Conservation (phyloP, 2,329 filamentous ascomycete species). For the Colletotrichum orbiculare region DNA sequence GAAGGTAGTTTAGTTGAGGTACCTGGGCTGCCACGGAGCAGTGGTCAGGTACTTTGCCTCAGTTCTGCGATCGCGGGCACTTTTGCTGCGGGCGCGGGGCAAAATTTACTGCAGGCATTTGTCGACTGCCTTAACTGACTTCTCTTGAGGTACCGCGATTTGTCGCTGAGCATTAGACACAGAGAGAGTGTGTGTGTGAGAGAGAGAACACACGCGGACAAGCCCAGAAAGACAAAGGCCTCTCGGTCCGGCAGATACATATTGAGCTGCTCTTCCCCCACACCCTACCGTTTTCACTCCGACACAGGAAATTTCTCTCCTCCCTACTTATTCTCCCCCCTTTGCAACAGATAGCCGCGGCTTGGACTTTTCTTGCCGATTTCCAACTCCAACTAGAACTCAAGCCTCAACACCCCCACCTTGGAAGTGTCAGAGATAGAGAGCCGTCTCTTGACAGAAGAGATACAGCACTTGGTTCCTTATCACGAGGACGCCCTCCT, state of each 20-base stretch:
- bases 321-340: conserved; percentile 24
- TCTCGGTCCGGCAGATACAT: conserved; percentile 37
- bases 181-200: too few species aligned
- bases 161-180: too few species aligned
- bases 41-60: conserved; percentile 1
- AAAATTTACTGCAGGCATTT: too few species aligned
- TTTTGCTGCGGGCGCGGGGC: conserved; percentile 26
- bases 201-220: too few species aligned
- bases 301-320: conserved; percentile 30
- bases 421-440: conserved; percentile 1
- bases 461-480: not conserved
- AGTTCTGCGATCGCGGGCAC: conserved; percentile 4
- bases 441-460: conserved; percentile 2
- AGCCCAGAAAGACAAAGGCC: conserved; percentile 20
- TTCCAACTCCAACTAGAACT: conserved; percentile 1
- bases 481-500: conserved; percentile 12
- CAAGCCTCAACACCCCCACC: not conserved
- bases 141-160: too few species aligned
- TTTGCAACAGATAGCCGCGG: conserved; percentile 22
- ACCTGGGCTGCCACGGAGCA: too few species aligned
- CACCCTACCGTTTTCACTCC: conserved; percentile 21
- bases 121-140: too few species aligned
- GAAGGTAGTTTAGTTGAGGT: too few species aligned
- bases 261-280: conserved; percentile 36
- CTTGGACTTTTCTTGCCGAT: conserved; percentile 5